These are phyloP conservation scores for Penicillium sp. DNA, from an alignment of 2,329 filamentous ascomycete species.

Conservation along the genomic window DNA sequence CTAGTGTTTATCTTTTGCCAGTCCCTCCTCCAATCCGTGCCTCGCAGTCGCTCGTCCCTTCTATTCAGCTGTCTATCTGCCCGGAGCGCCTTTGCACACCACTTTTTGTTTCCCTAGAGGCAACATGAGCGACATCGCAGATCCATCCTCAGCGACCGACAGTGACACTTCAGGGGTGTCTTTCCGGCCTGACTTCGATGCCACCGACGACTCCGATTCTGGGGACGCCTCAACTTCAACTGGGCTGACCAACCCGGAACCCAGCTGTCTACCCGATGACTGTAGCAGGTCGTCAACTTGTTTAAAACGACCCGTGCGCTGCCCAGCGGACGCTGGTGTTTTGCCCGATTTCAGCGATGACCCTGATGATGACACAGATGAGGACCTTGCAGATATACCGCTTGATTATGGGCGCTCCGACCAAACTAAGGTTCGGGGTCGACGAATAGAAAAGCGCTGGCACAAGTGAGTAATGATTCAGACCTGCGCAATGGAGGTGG, in stretches of 20 bases:
- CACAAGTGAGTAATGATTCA: constrained; percentile 7
- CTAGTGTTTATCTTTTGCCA: constrained; percentile 5
- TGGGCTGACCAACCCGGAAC: constrained; percentile 5
- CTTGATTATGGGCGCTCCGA: constrained; percentile 13
- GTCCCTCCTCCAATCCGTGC: constrained; percentile 2
- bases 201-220: constrained; percentile 7
- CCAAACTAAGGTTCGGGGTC: constrained; percentile 7
- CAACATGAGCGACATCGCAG: too few species aligned
- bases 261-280: constrained; percentile 3
- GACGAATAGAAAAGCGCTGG: constrained; percentile 13
- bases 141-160: constrained; percentile 9
- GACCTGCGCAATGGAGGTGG: background rate
- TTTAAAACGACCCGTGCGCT: background rate
- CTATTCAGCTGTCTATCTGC: constrained; percentile 1
- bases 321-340: background rate
- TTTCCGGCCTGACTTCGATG: too few species aligned
- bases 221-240: constrained; percentile 6
- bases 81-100: constrained; percentile 2
- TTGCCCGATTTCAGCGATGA: constrained; percentile 8
- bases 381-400: constrained; percentile 14
- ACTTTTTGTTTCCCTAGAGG: constrained; percentile 2
- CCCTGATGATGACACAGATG: constrained; percentile 11
- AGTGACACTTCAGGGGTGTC: too few species aligned
- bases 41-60: constrained; percentile 1
- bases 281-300: background rate